phyloP scores from a whole-genome alignment of 345 rosid species.

The Clarkia xantiana region DNA sequence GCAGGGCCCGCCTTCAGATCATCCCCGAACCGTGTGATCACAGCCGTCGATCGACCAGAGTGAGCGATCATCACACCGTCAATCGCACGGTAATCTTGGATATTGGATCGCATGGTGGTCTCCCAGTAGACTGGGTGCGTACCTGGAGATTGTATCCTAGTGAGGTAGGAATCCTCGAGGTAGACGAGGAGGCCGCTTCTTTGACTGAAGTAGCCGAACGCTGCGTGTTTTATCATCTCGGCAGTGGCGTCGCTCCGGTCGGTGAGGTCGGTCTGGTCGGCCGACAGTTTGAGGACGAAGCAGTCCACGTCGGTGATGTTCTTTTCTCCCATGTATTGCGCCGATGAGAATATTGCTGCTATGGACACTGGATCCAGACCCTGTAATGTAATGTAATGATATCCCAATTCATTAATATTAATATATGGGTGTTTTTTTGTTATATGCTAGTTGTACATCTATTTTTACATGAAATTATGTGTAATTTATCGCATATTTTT shows the following conservation, averaged over 20 bases:
- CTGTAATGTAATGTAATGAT: constrained; percentile 20
- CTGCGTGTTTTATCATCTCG: constrained; percentile 85
- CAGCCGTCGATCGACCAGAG: constrained; percentile 53
- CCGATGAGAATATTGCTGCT: constrained; percentile 61
- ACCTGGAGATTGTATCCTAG: constrained; percentile 80
- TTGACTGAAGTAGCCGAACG: constrained; percentile 88
- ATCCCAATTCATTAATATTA: background rate
- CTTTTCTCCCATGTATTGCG: constrained; percentile 85
- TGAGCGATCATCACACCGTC: constrained; percentile 85
- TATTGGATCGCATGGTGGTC: constrained; percentile 62
- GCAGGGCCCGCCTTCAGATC: constrained; percentile 57
- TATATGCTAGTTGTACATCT: too few species aligned
- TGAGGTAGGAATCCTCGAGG: constrained; percentile 54
- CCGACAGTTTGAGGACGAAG: constrained; percentile 65
- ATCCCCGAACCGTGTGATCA: constrained; percentile 79
- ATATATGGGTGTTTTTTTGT: too few species aligned
- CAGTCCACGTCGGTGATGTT: constrained; percentile 46
- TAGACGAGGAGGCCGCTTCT: constrained; percentile 62
- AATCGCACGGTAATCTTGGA: constrained; percentile 53
- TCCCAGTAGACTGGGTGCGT: constrained; percentile 79
- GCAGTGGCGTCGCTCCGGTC: constrained; percentile 71
- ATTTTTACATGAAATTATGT: too few species aligned
- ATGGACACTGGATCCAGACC: constrained; percentile 85
- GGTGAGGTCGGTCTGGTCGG: constrained; percentile 57
- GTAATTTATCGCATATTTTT: too few species aligned